Evolutionary conservation across 305 asterid genomes (phyloP).

Genomic region (Fraxinus velutina): DNA sequence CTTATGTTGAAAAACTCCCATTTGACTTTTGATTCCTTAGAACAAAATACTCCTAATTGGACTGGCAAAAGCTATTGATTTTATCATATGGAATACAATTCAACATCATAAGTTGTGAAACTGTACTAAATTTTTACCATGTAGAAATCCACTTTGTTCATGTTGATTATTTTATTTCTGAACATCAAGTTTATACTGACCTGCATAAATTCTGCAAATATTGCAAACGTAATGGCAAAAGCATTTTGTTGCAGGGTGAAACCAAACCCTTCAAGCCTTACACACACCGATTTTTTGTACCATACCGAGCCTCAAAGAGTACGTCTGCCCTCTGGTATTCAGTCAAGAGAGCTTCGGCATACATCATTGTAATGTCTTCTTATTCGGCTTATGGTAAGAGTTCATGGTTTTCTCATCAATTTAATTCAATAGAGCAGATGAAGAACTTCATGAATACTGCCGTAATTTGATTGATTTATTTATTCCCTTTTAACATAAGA

Average conservation of each 20-base stretch:
- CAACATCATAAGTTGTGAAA: background rate
- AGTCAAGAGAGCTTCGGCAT: slow-evolving; percentile 64
- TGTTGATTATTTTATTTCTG: background rate
- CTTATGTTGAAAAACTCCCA: background rate
- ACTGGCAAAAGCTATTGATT: background rate
- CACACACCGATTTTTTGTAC: slow-evolving; percentile 41
- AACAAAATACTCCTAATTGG: background rate
- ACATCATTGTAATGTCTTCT: slow-evolving; percentile 58
- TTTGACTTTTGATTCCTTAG: background rate
- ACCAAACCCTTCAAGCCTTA: slow-evolving; percentile 59
- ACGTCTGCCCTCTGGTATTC: slow-evolving; percentile 69
- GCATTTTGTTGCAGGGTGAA: slow-evolving; percentile 44
- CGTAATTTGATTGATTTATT: background rate
- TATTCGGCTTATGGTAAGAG: slow-evolving; percentile 62
- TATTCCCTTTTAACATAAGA: background rate
- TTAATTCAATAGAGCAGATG: background rate
- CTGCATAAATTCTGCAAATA: background rate
- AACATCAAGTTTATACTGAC: background rate
- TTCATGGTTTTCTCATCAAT: background rate
- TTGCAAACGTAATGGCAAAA: background rate
- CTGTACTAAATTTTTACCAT: background rate
- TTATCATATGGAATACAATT: background rate
- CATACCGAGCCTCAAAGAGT: slow-evolving; percentile 48
- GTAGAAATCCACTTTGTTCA: background rate
- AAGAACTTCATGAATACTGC: background rate